A percentile compares a stretch with the other conserved stretches of the same genome.
Evolutionary conservation across 1,284 basidiomycete species (phyloP).

Genomic region (Phellinidium pouzarii): DNA sequence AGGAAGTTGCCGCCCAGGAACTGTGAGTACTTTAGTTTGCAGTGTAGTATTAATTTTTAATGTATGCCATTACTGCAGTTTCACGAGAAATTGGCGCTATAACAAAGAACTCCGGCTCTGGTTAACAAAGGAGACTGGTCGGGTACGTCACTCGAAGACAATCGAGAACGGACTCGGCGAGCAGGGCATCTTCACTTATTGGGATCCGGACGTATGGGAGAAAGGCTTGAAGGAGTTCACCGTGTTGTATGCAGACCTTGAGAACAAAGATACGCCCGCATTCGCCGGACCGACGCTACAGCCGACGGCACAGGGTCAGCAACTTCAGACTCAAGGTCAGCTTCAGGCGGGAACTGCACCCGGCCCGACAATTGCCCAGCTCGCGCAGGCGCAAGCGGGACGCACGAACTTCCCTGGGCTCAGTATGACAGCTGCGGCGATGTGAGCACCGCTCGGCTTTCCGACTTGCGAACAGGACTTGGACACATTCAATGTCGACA

Average conservation of each 20-base stretch:
- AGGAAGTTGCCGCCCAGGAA: constrained; percentile 94
- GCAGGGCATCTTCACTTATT: constrained; percentile 85
- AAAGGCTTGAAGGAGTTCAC: constrained; percentile 85
- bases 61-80: constrained; percentile 41
- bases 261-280: constrained; percentile 72
- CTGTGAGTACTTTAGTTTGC: constrained; percentile 52
- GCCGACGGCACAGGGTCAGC: constrained; percentile 25
- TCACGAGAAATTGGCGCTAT: constrained; percentile 95
- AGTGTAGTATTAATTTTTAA: constrained; percentile 1
- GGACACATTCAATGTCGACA: neutral
- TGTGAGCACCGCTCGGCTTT: constrained; percentile 2
- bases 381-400: constrained; percentile 7
- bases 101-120: constrained; percentile 94
- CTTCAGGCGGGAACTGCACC: constrained; percentile 31
- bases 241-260: constrained; percentile 79
- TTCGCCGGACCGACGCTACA: constrained; percentile 53
- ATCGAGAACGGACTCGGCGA: constrained; percentile 73
- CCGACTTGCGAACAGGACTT: neutral
- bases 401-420: constrained; percentile 10
- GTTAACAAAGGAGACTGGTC: constrained; percentile 88
- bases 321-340: constrained; percentile 27
- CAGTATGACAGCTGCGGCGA: constrained; percentile 13
- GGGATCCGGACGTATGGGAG: constrained; percentile 86
- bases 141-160: constrained; percentile 75
- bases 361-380: constrained; percentile 16